Base-by-base conservation (phyloP, 2,329 filamentous ascomycete genomes). In the Ascochyta rabiei region DNA sequence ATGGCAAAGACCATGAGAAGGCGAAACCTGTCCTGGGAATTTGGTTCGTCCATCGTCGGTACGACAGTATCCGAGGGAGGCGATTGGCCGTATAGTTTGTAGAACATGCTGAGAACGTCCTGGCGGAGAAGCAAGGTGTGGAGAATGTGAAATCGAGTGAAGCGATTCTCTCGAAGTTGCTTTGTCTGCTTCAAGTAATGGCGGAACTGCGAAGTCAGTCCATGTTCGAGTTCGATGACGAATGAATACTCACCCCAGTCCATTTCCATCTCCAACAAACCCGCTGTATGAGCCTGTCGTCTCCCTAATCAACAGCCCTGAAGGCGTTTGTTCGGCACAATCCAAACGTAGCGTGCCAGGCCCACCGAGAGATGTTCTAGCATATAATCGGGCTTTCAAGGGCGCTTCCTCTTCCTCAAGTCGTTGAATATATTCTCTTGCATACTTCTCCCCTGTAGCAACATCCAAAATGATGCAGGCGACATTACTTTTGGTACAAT, bases 1-100 rank as follows among this genome's bases (percentile, higher is more conserved):
- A 77, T 70, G 0, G 75, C 75, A 31, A 75, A 66, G 0, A 78
- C 69, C 70, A 77, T 76, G 41, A 74, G 75, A 2, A 71, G 50
- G 0, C 71, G 66, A 51, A 75, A 78, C 0, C 70, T 49, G 41
- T 76, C 72, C 37, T 77, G 70, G 15, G 33, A n/a, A 19, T 48
- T 39, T n/a, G 47, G 30, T 13, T 28, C 12, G 15, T 35, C 46
- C 1, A 35, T 18, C n/a, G 16, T 28, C 6, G 28, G 31, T 26
- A 44, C 18, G 1, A 23, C 23, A 3, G 41, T 28, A 34, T 44
- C 41, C n/a, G 41, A 44, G 1, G 28, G 41, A 12, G 41, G 28
- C 15, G 47, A 42, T 23, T 42, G 37, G 38, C 31, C 34, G 23
- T 60, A 60, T 10, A 60, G n/a, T 19, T 50, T 54, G 33, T 48